Evolutionary conservation across 148 eudicot species (phyloP).

Genomic region (Rhododendron griersonianum): DNA sequence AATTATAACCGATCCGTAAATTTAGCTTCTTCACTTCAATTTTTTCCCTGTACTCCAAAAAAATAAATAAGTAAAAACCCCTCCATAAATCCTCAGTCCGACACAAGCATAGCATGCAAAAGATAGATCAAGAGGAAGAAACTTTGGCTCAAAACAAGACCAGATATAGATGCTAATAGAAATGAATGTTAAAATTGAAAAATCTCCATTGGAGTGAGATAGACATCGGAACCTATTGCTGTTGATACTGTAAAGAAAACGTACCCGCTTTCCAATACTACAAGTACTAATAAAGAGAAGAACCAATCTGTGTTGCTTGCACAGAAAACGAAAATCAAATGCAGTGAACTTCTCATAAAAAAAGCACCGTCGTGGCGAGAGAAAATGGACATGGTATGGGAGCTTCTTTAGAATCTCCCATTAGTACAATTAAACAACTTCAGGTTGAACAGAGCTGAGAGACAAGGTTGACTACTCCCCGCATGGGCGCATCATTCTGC

Average conservation of each 20-base stretch:
- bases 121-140: neutral
- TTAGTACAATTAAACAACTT: conserved; percentile 12
- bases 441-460: conserved; percentile 52
- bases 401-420: neutral
- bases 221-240: neutral
- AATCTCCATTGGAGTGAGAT: neutral
- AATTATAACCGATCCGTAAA: neutral
- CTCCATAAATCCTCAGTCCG: neutral
- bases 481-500: conserved; percentile 86
- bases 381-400: neutral
- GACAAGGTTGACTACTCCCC: conserved; percentile 69
- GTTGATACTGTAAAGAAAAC: neutral
- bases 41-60: neutral
- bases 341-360: neutral
- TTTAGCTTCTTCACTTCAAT: neutral
- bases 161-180: neutral
- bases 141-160: neutral
- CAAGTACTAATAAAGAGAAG: neutral
- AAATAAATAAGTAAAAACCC: neutral
- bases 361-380: neutral
- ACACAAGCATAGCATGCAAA: neutral
- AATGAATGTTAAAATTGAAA: neutral
- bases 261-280: neutral
- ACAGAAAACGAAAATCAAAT: neutral
- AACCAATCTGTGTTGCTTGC: neutral